These are phyloP conservation scores for Thermoascus crustaceus DNA, from an alignment of 2,329 filamentous ascomycete species.

Conservation along the genomic window DNA sequence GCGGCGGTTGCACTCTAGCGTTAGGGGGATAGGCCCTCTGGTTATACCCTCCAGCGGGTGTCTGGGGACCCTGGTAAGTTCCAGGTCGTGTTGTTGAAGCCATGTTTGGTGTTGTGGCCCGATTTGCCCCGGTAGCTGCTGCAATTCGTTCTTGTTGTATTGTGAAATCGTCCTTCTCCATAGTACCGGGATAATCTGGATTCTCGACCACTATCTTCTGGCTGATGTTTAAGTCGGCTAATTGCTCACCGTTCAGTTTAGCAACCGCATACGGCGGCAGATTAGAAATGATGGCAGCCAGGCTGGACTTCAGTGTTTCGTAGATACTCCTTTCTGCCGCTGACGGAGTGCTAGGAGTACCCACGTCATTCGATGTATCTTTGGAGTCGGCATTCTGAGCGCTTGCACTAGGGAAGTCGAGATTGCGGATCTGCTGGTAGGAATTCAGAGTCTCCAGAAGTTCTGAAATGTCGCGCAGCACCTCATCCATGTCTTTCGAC, in stretches of 20 bases:
- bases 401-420: constrained; percentile 22
- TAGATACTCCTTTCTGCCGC: constrained; percentile 54
- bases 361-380: constrained; percentile 18
- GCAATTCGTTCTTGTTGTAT: constrained; percentile 39
- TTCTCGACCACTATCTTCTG: constrained; percentile 66
- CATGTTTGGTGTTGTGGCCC: constrained; percentile 25
- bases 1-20: constrained; percentile 19
- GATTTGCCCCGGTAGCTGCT: constrained; percentile 22
- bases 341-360: constrained; percentile 45
- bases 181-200: constrained; percentile 65
- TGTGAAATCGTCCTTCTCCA: constrained; percentile 72
- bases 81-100: constrained; percentile 20
- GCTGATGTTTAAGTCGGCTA: constrained; percentile 76
- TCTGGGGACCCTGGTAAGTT: constrained; percentile 21
- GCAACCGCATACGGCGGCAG: constrained; percentile 79
- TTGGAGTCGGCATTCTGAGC: constrained; percentile 26
- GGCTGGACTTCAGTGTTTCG: constrained; percentile 64
- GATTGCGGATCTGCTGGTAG: constrained; percentile 53
- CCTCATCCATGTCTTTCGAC: constrained; percentile 40
- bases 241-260: constrained; percentile 74
- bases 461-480: constrained; percentile 52
- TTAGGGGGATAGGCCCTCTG: constrained; percentile 26
- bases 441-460: constrained; percentile 55
- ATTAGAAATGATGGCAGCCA: constrained; percentile 63
- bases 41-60: constrained; percentile 20